phyloP scores from a whole-genome alignment of 306 rosid species.

The Mimosa bimucronata region DNA sequence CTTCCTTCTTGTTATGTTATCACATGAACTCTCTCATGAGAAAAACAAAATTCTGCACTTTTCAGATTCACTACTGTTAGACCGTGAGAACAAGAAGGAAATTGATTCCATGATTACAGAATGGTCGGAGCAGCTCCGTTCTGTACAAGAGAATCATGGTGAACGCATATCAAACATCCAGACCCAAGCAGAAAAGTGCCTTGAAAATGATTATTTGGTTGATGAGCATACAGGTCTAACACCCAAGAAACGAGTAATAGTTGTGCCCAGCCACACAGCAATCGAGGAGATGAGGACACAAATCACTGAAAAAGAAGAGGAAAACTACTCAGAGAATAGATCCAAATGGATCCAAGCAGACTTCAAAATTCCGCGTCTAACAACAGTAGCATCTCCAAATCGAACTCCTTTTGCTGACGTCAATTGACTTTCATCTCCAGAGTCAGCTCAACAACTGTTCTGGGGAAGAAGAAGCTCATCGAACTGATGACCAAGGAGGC shows the following conservation, averaged over 20 bases:
- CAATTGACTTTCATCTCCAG: slow-evolving; percentile 40
- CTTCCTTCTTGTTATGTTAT: neutral
- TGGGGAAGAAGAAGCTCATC: slow-evolving; percentile 1
- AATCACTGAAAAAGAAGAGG: slow-evolving; percentile 62
- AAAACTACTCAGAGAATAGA: slow-evolving; percentile 34
- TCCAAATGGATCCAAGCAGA: slow-evolving; percentile 46
- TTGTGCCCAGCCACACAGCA: slow-evolving; percentile 64
- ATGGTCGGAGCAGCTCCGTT: slow-evolving; percentile 59
- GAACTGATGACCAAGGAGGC: neutral
- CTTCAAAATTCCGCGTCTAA: slow-evolving; percentile 52
- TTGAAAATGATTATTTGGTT: slow-evolving; percentile 71
- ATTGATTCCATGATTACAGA: slow-evolving; percentile 57
- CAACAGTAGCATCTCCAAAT: slow-evolving; percentile 37
- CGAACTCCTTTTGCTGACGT: slow-evolving; percentile 76
- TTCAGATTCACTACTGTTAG: slow-evolving; percentile 67
- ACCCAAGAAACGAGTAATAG: slow-evolving; percentile 47
- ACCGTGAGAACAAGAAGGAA: slow-evolving; percentile 68
- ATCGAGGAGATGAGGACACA: slow-evolving; percentile 79
- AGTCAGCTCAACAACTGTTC: neutral
- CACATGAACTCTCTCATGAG: neutral
- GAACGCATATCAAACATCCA: slow-evolving; percentile 56
- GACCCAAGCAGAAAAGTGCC: slow-evolving; percentile 64
- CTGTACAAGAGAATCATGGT: slow-evolving; percentile 62
- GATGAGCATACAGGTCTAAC: slow-evolving; percentile 49
- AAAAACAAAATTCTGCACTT: neutral